Evolutionary conservation across 805 yeast species (phyloP).

Genomic region (Starmera dryadoides): DNA sequence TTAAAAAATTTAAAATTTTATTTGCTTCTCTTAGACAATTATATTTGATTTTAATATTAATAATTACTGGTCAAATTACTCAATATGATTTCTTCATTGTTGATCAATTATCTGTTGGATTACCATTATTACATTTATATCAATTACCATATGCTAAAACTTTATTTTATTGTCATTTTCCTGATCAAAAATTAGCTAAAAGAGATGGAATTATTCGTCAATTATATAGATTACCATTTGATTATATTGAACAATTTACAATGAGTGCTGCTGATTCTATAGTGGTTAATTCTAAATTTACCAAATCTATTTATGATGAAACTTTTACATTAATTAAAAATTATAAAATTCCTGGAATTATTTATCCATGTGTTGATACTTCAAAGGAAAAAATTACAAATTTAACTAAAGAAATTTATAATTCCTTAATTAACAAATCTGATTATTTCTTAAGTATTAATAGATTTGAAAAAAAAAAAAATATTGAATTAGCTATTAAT

Average conservation of each 20-base stretch:
- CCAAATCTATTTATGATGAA: slow-evolving; percentile 56
- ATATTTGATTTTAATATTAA: slow-evolving; percentile 46
- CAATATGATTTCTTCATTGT: slow-evolving; percentile 69
- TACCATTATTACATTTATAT: slow-evolving; percentile 56
- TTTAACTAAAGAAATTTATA: slow-evolving; percentile 8
- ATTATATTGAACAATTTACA: slow-evolving; percentile 73
- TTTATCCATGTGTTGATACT: slow-evolving; percentile 61
- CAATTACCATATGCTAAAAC: slow-evolving; percentile 40
- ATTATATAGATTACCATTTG: slow-evolving; percentile 77
- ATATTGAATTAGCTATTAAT: slow-evolving; percentile 68
- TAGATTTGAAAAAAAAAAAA: slow-evolving; percentile 83
- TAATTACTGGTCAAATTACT: slow-evolving; percentile 34
- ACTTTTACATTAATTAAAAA: slow-evolving; percentile 44
- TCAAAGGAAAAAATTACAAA: slow-evolving; percentile 22
- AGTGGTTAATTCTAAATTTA: slow-evolving; percentile 85
- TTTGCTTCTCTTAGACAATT: slow-evolving; percentile 83
- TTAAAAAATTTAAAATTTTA: slow-evolving; percentile 66
- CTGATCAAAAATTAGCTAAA: slow-evolving; percentile 73
- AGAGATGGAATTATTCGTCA: slow-evolving; percentile 48
- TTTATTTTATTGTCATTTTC: slow-evolving; percentile 92
- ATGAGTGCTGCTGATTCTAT: slow-evolving; percentile 70
- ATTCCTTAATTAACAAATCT: slow-evolving; percentile 13
- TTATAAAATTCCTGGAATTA: slow-evolving; percentile 24
- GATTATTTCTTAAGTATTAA: slow-evolving; percentile 66
- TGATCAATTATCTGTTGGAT: slow-evolving; percentile 82